Evolutionary conservation across 257 asterid genomes (phyloP).

Genomic region (Capsicum pubescens): DNA sequence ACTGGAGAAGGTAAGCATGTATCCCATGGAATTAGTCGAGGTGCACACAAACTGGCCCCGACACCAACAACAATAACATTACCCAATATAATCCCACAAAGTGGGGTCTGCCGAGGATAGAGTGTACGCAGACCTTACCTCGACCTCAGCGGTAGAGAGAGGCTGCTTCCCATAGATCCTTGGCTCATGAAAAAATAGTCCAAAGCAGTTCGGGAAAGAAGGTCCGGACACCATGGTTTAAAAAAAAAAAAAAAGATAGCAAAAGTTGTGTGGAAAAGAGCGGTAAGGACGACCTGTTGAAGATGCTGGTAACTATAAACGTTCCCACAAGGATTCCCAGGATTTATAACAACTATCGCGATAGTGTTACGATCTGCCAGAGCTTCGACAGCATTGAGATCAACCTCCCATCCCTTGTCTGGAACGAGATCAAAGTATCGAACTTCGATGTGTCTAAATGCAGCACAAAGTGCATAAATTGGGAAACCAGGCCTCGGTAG

Average conservation of each 20-base stretch:
- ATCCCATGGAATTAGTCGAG: neutral
- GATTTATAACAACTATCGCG: slow-evolving; percentile 78
- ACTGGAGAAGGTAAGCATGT: neutral
- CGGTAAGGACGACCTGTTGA: slow-evolving; percentile 54
- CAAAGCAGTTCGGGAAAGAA: too few species aligned
- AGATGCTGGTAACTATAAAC: slow-evolving; percentile 70
- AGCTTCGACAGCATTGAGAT: slow-evolving; percentile 62
- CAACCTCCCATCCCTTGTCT: slow-evolving; percentile 73
- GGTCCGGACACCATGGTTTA: neutral
- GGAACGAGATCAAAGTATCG: slow-evolving; percentile 74
- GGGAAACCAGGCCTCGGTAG: slow-evolving; percentile 92
- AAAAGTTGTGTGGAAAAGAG: neutral
- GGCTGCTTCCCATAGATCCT: too few species aligned
- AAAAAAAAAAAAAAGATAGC: neutral
- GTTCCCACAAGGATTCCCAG: slow-evolving; percentile 94
- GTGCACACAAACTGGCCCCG: neutral
- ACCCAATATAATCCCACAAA: too few species aligned
- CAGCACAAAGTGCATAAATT: slow-evolving; percentile 70
- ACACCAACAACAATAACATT: too few species aligned
- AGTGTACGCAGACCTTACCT: too few species aligned
- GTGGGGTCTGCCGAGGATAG: too few species aligned
- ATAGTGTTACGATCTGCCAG: slow-evolving; percentile 81
- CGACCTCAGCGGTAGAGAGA: too few species aligned
- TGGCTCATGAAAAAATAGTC: too few species aligned
- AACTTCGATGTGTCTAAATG: slow-evolving; percentile 62